Conservation (phyloP, 352 stramenopile genomes). For the Phytophthora pluvialis region DNA sequence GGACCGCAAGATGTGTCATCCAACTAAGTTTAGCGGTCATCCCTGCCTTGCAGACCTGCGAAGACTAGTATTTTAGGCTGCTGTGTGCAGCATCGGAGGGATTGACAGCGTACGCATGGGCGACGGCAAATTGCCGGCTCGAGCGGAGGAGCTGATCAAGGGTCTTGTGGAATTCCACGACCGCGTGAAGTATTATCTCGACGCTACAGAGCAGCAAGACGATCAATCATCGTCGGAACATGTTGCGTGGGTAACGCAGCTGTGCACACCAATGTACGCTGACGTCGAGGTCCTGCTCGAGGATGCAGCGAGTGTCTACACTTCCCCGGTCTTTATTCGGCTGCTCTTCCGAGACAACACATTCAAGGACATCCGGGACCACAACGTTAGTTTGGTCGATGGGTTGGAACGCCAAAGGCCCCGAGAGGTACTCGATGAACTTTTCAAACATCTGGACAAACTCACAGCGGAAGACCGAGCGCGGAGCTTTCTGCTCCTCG, state of each 20-base stretch:
- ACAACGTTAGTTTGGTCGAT: slow-evolving; percentile 13
- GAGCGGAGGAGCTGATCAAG: neutral
- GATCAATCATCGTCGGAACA: neutral
- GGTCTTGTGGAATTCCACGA: neutral
- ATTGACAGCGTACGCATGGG: neutral
- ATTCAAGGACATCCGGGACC: slow-evolving; percentile 25
- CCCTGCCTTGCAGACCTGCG: neutral
- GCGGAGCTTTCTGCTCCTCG: slow-evolving; percentile 28
- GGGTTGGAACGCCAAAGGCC: slow-evolving; percentile 11
- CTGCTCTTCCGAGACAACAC: slow-evolving; percentile 27
- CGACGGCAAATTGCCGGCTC: neutral
- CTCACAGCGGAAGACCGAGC: slow-evolving; percentile 33
- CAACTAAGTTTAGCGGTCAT: neutral
- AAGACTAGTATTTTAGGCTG: neutral
- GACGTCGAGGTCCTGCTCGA: slow-evolving; percentile 19
- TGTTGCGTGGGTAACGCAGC: slow-evolving; percentile 8
- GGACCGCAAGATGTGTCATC: neutral
- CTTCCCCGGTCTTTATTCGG: slow-evolving; percentile 18
- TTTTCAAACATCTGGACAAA: slow-evolving; percentile 25
- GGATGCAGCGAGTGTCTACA: slow-evolving; percentile 7
- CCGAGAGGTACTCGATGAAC: slow-evolving; percentile 7
- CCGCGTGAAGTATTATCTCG: neutral
- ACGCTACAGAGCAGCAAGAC: neutral
- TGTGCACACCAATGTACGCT: slow-evolving; percentile 20
- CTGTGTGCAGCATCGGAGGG: slow-evolving; percentile 6